Evolutionary conservation across 2,329 filamentous ascomycete species (phyloP), one percentile per base, ranked within the genome.

Genomic region (Ascochyta koolunga): DNA sequence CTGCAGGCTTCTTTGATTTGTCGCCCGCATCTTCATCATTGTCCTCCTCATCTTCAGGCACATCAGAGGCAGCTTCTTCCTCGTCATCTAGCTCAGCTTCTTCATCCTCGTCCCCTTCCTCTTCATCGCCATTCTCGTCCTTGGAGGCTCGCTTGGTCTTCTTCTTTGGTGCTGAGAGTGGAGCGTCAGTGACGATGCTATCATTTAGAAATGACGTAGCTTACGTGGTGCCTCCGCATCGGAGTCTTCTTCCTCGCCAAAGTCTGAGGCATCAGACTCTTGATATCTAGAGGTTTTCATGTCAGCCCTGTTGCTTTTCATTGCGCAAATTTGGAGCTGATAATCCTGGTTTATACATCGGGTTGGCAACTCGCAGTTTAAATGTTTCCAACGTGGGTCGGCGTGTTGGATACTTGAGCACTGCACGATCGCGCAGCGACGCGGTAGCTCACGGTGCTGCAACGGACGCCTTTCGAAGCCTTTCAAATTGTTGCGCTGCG

Each of bases 1-100:
- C 67, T 32, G 71, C 65, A 32, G 67, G 61, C 65, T 72, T 74
- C 65, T 79, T 68, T 48, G 76, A 59, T 57, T 67, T 61, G 32
- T 65, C 62, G 33, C 68, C 77, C 43, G 79, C 69, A 52, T 74
- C 75, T 42, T 74, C 70, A 18, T 70, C 62, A 38, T 74, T 66
- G 7, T 57, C 58, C 9, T 67, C 66, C 7, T 64, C 67, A 9
- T 67, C 66, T n/a, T 64, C 66, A 21, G 35, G 42, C 5, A 33
- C 53, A 8, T 56, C 47, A 5, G 53, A 56, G 16, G 33, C 42
- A 29, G 33, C 46, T 42, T 50, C 51, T 60, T 64, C 65, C 4
- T 67, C 67, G 5, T 67, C 69, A 29, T 73, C 74, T 40, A 71
- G 66, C 21, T 70, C 64, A 47, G 74, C 61, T 29, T 69, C 68